Conservation (phyloP, 1,139 yeast species). For the Pichia sp. region DNA sequence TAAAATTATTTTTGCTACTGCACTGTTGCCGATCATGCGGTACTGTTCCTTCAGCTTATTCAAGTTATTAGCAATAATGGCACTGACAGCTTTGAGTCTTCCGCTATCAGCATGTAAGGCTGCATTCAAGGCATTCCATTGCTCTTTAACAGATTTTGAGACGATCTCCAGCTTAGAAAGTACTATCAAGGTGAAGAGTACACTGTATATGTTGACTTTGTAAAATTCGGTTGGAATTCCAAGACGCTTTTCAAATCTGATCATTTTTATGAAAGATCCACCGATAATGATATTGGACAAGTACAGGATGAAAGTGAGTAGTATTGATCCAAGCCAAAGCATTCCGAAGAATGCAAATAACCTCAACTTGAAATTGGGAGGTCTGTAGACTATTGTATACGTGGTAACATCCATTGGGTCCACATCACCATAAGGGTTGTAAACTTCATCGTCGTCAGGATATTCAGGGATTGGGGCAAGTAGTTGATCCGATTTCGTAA, state of each 20-base stretch:
- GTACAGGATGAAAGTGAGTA: conserved; percentile 39
- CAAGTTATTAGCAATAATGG: neutral
- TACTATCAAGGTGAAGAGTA: conserved; percentile 16
- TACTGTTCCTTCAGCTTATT: neutral
- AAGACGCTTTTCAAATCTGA: neutral
- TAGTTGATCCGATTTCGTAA: conserved; percentile 72
- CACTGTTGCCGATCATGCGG: neutral
- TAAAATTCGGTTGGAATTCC: conserved; percentile 7
- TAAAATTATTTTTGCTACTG: neutral
- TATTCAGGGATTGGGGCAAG: conserved; percentile 41
- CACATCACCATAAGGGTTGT: conserved; percentile 52
- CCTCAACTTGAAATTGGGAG: conserved; percentile 68
- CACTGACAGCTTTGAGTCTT: neutral
- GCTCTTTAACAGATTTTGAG: neutral
- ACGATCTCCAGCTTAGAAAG: conserved; percentile 4
- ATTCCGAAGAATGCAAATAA: conserved; percentile 51
- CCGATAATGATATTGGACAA: conserved; percentile 13
- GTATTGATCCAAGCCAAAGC: conserved; percentile 69
- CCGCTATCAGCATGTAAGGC: neutral
- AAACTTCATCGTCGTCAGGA: conserved; percentile 35
- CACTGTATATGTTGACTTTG: conserved; percentile 8
- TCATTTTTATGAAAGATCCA: conserved; percentile 13
- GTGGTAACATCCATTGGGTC: conserved; percentile 48
- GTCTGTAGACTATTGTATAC: conserved; percentile 79
- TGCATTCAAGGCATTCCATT: neutral